Evolutionary conservation across 106 monocot species (phyloP), one percentile per base, ranked within the genome.

Genomic region (Acorus gramineus): DNA sequence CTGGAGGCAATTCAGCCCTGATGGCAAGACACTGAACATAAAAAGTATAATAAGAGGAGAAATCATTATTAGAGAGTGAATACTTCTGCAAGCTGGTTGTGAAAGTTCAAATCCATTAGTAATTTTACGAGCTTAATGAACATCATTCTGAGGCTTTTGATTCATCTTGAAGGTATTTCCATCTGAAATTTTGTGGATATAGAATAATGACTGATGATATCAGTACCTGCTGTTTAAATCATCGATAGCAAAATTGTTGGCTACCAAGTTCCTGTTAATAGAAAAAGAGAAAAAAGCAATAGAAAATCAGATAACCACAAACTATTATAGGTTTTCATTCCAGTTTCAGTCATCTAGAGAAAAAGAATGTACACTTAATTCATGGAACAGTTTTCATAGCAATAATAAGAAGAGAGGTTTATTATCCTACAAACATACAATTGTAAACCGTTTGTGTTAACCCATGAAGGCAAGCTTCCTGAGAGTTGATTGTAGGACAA

Each of bases 371-470:
- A 28, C 11, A 1, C 11, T 46, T 11, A 10, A 47, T 49, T 8
- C 4, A 42, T 63, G 55, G 44, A n/a, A 50, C 4, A 72, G 4
- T 14, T 0, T 68, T 42, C 42, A 56, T 6, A 14, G 44, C n/a
- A 43, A 4, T 28, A 28, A 28, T 1, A 28, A 28, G 28, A 53
- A 52, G 28, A 44, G 2, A 59, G 28, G 4, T 8, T 60, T n/a
- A 7, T 47, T 49, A 2, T 28, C 69, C 9, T 52, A 62, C 11
- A 6, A 61, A 79, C 86, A 64, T 94, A 94, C 93, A 94, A 42
- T 64, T 84, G 49, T 42, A 86, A 68, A 56, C 80, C 78, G n/a
- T 60, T 42, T 49, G 60, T 45, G 11, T 44, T 44, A 12, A 46
- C 11, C 61, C 61, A 61, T 8, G 61, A 46, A 61, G 61, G 61